These are phyloP conservation scores for Jatropha curcas DNA, from an alignment of 345 rosid species.

Conservation along the genomic window DNA sequence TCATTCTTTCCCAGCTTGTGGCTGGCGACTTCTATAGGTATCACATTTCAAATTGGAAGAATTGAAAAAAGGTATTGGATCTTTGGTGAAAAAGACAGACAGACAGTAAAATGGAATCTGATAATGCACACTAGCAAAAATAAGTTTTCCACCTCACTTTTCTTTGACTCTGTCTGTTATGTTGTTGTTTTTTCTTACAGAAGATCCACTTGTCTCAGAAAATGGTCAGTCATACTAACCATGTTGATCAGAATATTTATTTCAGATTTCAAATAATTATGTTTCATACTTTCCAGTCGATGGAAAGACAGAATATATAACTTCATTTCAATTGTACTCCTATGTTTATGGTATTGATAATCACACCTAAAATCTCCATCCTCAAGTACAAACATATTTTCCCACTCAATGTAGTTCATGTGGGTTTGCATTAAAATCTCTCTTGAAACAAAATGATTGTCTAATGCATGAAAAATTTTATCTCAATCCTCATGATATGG, in stretches of 20 bases:
- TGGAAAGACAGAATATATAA: background rate
- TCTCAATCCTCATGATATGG: conserved; percentile 10
- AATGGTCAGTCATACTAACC: background rate
- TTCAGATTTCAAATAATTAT: background rate
- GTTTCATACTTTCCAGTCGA: background rate
- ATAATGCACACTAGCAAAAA: background rate
- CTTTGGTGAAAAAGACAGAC: background rate
- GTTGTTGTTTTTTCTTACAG: background rate
- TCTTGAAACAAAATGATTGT: background rate
- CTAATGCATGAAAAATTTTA: background rate
- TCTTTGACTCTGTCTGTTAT: too few relatives aligned
- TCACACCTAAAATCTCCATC: background rate
- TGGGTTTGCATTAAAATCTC: background rate
- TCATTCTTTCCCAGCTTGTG: background rate
- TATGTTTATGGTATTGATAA: background rate
- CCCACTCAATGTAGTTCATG: background rate
- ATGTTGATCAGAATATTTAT: background rate
- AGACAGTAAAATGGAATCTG: background rate
- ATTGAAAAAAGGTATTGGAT: background rate
- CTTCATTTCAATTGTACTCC: background rate
- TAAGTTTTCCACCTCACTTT: background rate
- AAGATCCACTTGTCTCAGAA: background rate
- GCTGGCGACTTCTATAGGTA: background rate
- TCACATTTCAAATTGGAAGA: background rate
- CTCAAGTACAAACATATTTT: background rate